phyloP scores from a whole-genome alignment of 2,329 filamentous ascomycete genomes.

The Sporothrix dimorphospora region DNA sequence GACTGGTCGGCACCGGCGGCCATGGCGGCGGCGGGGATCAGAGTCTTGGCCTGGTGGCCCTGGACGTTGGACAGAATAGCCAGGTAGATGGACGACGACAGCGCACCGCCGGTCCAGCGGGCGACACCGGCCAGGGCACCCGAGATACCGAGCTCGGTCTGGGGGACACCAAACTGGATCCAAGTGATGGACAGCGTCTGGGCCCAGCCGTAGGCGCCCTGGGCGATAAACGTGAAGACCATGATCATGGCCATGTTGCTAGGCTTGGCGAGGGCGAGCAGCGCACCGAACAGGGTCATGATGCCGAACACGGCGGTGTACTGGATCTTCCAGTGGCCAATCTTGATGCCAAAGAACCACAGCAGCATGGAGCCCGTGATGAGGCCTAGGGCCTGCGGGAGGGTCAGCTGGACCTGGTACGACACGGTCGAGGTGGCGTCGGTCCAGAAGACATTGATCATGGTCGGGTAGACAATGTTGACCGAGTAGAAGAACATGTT shows the following conservation, averaged over 20 bases:
- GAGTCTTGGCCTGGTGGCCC: slow-evolving; percentile 38
- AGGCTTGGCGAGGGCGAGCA: slow-evolving; percentile 48
- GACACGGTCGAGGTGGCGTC: slow-evolving; percentile 4
- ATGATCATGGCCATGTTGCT: slow-evolving; percentile 50
- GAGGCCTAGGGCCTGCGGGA: slow-evolving; percentile 51
- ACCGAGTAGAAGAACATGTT: slow-evolving; percentile 29
- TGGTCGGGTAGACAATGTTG: slow-evolving; percentile 46
- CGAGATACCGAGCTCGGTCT: slow-evolving; percentile 50
- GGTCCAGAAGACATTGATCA: slow-evolving; percentile 36
- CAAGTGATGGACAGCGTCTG: slow-evolving; percentile 52
- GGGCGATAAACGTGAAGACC: slow-evolving; percentile 51
- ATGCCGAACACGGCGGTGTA: slow-evolving; percentile 48
- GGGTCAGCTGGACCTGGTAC: slow-evolving; percentile 38
- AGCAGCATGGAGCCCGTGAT: slow-evolving; percentile 47
- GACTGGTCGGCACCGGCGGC: slow-evolving; percentile 32
- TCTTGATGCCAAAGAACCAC: slow-evolving; percentile 44
- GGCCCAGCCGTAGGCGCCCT: slow-evolving; percentile 50
- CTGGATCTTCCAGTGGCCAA: slow-evolving; percentile 52
- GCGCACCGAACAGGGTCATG: slow-evolving; percentile 48
- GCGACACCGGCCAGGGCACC: slow-evolving; percentile 49
- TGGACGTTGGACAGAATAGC: slow-evolving; percentile 46
- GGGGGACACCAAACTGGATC: slow-evolving; percentile 52
- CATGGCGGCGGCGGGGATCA: slow-evolving; percentile 43
- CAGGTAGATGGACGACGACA: slow-evolving; percentile 47
- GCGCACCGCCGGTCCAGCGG: slow-evolving; percentile 47